Base-by-base conservation (phyloP, 306 rosid species). In the Gillenia trifoliata region DNA sequence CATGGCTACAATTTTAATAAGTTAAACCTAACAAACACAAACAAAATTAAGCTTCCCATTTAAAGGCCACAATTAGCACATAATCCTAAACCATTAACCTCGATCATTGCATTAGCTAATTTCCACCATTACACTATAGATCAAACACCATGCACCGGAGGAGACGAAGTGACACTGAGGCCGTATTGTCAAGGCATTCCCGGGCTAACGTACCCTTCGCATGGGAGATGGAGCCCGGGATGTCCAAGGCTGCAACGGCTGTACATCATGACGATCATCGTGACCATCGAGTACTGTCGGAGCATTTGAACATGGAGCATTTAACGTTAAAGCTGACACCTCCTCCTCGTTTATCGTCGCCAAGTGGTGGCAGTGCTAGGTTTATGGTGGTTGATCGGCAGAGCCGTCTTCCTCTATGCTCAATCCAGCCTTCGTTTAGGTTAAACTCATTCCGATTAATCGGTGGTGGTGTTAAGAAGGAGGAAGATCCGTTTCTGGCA, bases 161-260 rank as follows among this genome's bases (percentile, higher is more conserved):
- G 56, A 40, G 57, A 28, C 30, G 41, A 60, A 72, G 15, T 50
- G 68, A 72, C 28, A 17, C 26, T 5, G 76, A 72, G 57, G 76
- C 7, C 5, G 30, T 16, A 0, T 36, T 9, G 6, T 11, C 68
- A 33, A 29, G 8, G 13, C n/a, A 26, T 1, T 59, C 54, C 20
- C 43, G 0, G 41, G 76, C 20, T 1, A 82, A 75, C 15, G 83
- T 86, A 6, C 90, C 93, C 15, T 88, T 88, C 82, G 81, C 90
- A 30, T 87, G 93, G 91, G 90, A 87, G 82, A 61, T 67, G 78
- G 72, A 82, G 40, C 88, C 91, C 1, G 89, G 96, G 20, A 29
- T 9, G 22, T 45, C 74, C 0, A 62, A 47, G 64, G 31, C 70
- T 64, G 68, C 7, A 64, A 10, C 43, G 7, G 15, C 13, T 30